Evolutionary conservation across 202 grass and related monocot genomes (phyloP), one percentile per base, ranked within the genome.

Genomic region (Setaria italica): DNA sequence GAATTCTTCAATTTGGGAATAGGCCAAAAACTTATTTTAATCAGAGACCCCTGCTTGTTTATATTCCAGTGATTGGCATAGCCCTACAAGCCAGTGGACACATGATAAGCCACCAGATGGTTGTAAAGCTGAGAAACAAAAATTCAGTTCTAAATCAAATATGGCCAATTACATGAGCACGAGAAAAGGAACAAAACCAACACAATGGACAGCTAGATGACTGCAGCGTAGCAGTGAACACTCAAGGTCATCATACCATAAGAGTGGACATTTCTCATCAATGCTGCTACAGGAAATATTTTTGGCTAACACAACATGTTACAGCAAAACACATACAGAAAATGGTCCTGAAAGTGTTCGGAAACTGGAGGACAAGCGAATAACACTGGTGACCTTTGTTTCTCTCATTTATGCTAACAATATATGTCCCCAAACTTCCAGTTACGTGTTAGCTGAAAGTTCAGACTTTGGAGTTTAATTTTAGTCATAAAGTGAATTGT

Each of bases 61-160:
- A 76, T 79, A 58, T 84, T 80, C 69, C 1, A 47, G 68, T 80
- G 19, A 35, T 47, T 45, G 11, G 17, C 43, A 25, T 2, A 74
- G 30, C 73, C 13, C 48, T 72, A 80, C 41, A 84, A 20, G 69
- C 34, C 21, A 87, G 70, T 56, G 8, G 16, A 43, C 47, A 58
- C 2, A 65, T 62, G 37, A 76, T 47, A 63, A 43, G 4, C n/a
- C 33, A 63, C 35, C 76, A 39, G 29, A 60, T 74, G 29, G 16
- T 69, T 80, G 12, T n/a, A 72, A 71, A 60, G 11, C 57, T 80
- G 77, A 77, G 45, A 85, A 81, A 81, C n/a, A 63, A 60, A 25
- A 84, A 55, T 54, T 88, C 67, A 49, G 41, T 72, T 81, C 29
- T 42, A 76, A 13, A 56, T 51, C 41, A 84, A 86, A 87, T 74